These are phyloP conservation scores for Trichoderma atrobrunneum DNA, from an alignment of 2,329 filamentous ascomycete species.

Conservation along the genomic window DNA sequence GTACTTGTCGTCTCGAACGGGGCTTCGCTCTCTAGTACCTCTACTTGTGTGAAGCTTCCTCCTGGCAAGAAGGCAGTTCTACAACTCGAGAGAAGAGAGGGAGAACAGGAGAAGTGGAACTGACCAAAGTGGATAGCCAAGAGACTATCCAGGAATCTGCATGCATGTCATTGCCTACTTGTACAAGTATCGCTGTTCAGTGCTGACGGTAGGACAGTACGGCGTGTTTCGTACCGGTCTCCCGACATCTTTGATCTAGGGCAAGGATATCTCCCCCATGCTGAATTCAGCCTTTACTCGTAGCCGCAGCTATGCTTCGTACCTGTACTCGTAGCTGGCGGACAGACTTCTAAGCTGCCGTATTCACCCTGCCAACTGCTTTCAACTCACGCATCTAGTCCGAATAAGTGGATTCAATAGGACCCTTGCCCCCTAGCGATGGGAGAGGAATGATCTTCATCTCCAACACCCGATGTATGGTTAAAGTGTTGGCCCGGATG, in stretches of 20 bases:
- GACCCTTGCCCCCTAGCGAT: neutral
- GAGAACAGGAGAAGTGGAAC: slow-evolving; percentile 7
- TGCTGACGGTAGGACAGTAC: slow-evolving; percentile 7
- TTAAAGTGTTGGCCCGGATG: neutral
- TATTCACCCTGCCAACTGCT: neutral
- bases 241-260: neutral
- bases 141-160: slow-evolving; percentile 9
- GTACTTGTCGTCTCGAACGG: neutral
- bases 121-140: neutral
- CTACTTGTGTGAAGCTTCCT: neutral
- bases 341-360: neutral
- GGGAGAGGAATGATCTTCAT: neutral
- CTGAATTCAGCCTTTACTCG: neutral
- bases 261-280: slow-evolving; percentile 3
- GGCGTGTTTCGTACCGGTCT: neutral
- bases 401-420: neutral
- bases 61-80: neutral
- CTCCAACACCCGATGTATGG: neutral
- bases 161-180: slow-evolving; percentile 14
- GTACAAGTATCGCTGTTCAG: neutral
- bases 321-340: neutral
- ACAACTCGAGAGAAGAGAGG: neutral
- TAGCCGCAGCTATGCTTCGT: neutral
- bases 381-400: neutral
- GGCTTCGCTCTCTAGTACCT: neutral